Evolutionary conservation across 352 stramenopile genomes (phyloP), one percentile per base, ranked within the genome.

Genomic region (Phytophthora europaea): DNA sequence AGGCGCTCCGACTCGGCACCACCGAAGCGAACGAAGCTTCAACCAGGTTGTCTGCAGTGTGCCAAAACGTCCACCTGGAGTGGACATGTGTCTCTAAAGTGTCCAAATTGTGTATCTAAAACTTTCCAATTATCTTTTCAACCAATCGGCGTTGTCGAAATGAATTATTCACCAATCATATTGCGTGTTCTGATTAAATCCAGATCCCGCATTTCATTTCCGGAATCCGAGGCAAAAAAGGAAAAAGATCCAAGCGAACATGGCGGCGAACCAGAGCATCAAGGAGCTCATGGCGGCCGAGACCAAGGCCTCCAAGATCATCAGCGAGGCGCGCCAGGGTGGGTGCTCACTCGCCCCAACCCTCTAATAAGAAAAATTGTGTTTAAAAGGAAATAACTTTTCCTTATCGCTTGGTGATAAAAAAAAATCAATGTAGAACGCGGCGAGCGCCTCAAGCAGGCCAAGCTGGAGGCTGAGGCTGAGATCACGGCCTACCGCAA

Each of bases 261-360:
- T 96, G 89, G 86, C 89, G 50, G 84, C 84, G 70, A 94, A 96
- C 76, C 84, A 94, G 73, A 94, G 89, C 74, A 96, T 95, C 69
- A 94, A 97, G 79, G 91, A 97, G 86, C 85, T 97, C 40, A 94
- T 96, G 83, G 87, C 89, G 55, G 91, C 91, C 63, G 91, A 97
- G 84, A 94, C 84, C 54, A 97, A 96, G 83, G 89, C 91, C n/a
- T 95, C 88, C 66, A 93, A 95, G 74, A 94, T 97, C 79, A 94
- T 97, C 61, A 94, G 85, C 67, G 91, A 97, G 72, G 89, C 91
- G 26, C 85, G 89, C 26, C 84, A 94, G 84, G 90, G 89, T 51
- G 43, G 6, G 40, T 18, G 16, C 40, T 50, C 16, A 1, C 94
- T 10, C 4, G 53, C 51, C 2, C 8, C 8, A 58, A 10, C 33